Evolutionary conservation across 768 basidiomycete species (phyloP).

Genomic region (Rubroboletus satanas): DNA sequence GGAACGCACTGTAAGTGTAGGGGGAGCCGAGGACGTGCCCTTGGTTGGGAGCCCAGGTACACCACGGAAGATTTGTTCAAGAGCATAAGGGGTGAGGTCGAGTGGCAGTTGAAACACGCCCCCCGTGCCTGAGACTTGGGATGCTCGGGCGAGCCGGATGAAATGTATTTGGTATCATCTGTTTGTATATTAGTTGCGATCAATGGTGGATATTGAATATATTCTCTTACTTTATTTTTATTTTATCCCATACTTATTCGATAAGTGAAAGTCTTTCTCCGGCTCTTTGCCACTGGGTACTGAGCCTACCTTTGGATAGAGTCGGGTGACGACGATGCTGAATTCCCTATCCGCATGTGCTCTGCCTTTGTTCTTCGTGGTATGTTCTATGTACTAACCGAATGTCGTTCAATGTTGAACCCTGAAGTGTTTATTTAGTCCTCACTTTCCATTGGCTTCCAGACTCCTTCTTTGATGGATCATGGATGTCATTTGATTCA

Average conservation of each 20-base stretch:
- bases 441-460: background rate
- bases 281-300: background rate
- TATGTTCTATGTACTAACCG: too few species aligned
- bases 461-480: background rate
- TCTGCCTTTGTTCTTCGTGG: too few species aligned
- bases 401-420: background rate
- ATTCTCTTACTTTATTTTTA: background rate
- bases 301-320: too few species aligned
- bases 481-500: background rate
- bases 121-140: background rate
- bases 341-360: too few species aligned
- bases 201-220: background rate
- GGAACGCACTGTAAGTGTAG: constrained; percentile 23
- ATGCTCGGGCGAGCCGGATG: background rate
- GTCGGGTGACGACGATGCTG: too few species aligned
- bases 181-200: background rate
- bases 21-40: constrained; percentile 17
- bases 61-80: constrained; percentile 25
- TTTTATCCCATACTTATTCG: background rate
- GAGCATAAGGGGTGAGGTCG: constrained; percentile 18
- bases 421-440: background rate
- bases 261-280: background rate
- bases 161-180: background rate
- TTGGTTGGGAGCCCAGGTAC: constrained; percentile 33
- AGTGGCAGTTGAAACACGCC: constrained; percentile 15